These are phyloP conservation scores for Psilocybe subaeruginosa DNA, from an alignment of 768 basidiomycete genomes.

Conservation along the genomic window DNA sequence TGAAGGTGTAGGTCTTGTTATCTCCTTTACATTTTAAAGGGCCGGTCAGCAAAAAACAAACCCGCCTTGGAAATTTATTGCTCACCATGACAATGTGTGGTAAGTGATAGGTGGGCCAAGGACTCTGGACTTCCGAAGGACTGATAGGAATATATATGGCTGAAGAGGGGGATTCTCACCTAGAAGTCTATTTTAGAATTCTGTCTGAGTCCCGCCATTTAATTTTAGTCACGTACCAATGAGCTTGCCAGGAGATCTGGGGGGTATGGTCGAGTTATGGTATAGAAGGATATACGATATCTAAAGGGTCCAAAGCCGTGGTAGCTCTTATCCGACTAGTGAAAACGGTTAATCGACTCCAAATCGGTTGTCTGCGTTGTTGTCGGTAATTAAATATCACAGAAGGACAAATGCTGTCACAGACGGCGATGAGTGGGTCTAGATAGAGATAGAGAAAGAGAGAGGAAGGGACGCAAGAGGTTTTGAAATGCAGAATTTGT, in stretches of 20 bases:
- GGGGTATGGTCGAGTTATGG: not conserved
- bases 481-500: too few species aligned
- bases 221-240: not conserved
- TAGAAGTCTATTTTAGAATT: slow-evolving; percentile 2
- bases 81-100: not conserved
- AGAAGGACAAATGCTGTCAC: too few species aligned
- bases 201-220: not conserved
- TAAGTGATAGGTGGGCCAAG: not conserved
- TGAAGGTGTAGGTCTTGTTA: slow-evolving; percentile 3
- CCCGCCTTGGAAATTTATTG: not conserved
- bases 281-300: not conserved
- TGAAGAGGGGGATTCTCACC: slow-evolving; percentile 2
- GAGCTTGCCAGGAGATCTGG: not conserved
- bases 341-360: not conserved
- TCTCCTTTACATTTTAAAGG: not conserved
- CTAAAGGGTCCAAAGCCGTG: not conserved
- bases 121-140: not conserved
- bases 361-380: not conserved
- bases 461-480: too few species aligned
- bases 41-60: not conserved
- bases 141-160: not conserved
- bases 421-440: too few species aligned
- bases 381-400: too few species aligned
- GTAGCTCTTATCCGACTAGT: not conserved
- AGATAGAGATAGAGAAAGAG: too few species aligned